A percentile compares a stretch with the other conserved stretches of the same genome.
phyloP scores from a whole-genome alignment of 2,329 filamentous ascomycete genomes.

The Botrytis fragariae region DNA sequence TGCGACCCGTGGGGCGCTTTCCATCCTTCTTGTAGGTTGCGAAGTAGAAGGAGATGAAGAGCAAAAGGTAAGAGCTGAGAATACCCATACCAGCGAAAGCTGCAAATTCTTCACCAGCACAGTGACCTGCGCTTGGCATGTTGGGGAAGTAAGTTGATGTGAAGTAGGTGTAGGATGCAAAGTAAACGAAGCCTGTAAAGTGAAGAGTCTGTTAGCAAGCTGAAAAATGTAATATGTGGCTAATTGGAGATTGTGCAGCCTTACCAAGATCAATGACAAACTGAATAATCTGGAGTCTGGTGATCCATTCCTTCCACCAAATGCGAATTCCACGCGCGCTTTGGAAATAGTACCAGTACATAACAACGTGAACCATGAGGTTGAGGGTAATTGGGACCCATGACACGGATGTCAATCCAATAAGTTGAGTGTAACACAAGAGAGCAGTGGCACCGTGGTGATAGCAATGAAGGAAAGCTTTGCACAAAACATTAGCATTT shows the following conservation, averaged over 20 bases:
- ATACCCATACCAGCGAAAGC: conserved; percentile 90
- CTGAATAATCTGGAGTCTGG: conserved; percentile 92
- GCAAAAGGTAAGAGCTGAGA: conserved; percentile 89
- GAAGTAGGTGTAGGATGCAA: conserved; percentile 99
- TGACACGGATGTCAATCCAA: conserved; percentile 87
- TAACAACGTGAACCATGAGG: conserved; percentile 91
- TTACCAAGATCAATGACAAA: conserved; percentile 94
- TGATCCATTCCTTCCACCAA: conserved; percentile 99
- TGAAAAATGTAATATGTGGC: conserved; percentile 21
- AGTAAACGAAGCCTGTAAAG: conserved; percentile 88
- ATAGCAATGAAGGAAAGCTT: conserved; percentile 96
- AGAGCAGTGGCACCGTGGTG: conserved; percentile 96
- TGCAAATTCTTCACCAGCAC: conserved; percentile 94
- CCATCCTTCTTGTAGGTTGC: conserved; percentile 90
- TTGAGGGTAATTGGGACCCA: conserved; percentile 95
- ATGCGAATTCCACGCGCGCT: conserved; percentile 90
- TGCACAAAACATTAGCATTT: conserved; percentile 38
- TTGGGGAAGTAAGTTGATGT: conserved; percentile 82
- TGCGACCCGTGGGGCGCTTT: conserved; percentile 78
- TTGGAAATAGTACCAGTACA: conserved; percentile 99
- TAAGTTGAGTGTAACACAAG: conserved; percentile 95
- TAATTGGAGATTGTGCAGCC: conserved; percentile 19
- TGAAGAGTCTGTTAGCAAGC: conserved; percentile 21
- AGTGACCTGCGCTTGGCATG: conserved; percentile 80
- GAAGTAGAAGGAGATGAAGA: conserved; percentile 99